Conservation (phyloP, 2,329 filamentous ascomycete genomes). For the Diaporthe sp. region DNA sequence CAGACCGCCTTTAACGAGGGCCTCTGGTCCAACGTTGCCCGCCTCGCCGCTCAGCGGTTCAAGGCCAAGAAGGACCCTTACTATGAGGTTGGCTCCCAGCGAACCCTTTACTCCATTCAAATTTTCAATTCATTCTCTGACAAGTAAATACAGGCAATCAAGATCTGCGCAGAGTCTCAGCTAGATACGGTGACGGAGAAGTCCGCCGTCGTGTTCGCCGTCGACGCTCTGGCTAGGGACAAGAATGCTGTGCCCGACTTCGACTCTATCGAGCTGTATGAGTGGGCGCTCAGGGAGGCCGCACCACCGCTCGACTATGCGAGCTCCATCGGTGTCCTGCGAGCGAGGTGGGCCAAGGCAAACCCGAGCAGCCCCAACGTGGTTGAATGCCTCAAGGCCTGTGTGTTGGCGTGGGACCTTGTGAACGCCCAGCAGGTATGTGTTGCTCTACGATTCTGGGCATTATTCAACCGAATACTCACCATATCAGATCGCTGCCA, state of each 20-base stretch:
- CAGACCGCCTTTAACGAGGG: slow-evolving; percentile 67
- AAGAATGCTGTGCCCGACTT: slow-evolving; percentile 61
- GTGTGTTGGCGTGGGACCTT: slow-evolving; percentile 67
- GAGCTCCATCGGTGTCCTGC: slow-evolving; percentile 63
- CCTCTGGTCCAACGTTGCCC: slow-evolving; percentile 65
- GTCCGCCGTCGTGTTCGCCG: slow-evolving; percentile 56
- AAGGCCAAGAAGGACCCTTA: slow-evolving; percentile 66
- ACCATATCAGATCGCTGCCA: slow-evolving; percentile 62
- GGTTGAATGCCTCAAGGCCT: slow-evolving; percentile 63
- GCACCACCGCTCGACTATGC: slow-evolving; percentile 52
- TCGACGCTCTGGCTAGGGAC: slow-evolving; percentile 62
- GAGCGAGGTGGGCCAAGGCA: slow-evolving; percentile 65
- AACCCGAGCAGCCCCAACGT: slow-evolving; percentile 58
- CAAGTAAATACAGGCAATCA: slow-evolving; percentile 54
- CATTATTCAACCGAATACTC: neutral
- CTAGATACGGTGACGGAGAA: slow-evolving; percentile 63
- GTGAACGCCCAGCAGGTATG: slow-evolving; percentile 68
- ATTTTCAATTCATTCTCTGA: neutral
- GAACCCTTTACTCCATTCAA: neutral
- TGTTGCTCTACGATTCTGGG: neutral
- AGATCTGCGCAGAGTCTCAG: slow-evolving; percentile 64
- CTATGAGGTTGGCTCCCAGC: slow-evolving; percentile 61
- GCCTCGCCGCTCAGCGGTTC: slow-evolving; percentile 64
- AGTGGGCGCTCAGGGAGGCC: slow-evolving; percentile 61
- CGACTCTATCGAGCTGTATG: slow-evolving; percentile 66